These are phyloP conservation scores for Chiua virens DNA, from an alignment of 768 basidiomycete genomes.

Conservation along the genomic window DNA sequence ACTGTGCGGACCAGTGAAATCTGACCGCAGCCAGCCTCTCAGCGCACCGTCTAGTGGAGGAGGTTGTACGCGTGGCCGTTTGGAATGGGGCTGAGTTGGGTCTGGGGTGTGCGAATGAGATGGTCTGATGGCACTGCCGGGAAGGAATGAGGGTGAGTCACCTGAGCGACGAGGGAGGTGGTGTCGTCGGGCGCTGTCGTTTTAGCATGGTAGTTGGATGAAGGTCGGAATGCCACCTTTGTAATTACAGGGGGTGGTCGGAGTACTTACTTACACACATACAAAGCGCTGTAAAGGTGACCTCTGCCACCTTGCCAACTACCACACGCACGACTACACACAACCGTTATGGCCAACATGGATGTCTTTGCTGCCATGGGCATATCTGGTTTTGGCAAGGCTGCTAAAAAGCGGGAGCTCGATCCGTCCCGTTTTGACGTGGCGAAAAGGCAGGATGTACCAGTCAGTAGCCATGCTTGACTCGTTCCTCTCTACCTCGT, in stretches of 20 bases:
- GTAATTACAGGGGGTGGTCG: slow-evolving; percentile 19
- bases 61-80: slow-evolving; percentile 54
- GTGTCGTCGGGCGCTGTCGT: slow-evolving; percentile 48
- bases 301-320: slow-evolving; percentile 22
- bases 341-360: slow-evolving; percentile 49
- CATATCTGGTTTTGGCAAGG: slow-evolving; percentile 81
- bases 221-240: not conserved
- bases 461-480: slow-evolving; percentile 19
- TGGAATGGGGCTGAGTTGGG: slow-evolving; percentile 35
- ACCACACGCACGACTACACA: slow-evolving; percentile 1
- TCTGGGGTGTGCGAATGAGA: slow-evolving; percentile 4
- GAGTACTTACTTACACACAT: slow-evolving; percentile 12
- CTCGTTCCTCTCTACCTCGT: slow-evolving; percentile 17
- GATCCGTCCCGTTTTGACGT: slow-evolving; percentile 81
- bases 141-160: slow-evolving; percentile 22
- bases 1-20: slow-evolving; percentile 8
- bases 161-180: slow-evolving; percentile 37
- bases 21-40: slow-evolving; percentile 42
- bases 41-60: slow-evolving; percentile 53
- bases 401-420: slow-evolving; percentile 60
- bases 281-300: slow-evolving; percentile 7
- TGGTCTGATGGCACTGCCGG: slow-evolving; percentile 10
- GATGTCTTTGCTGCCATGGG: slow-evolving; percentile 84
- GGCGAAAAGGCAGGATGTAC: slow-evolving; percentile 55
- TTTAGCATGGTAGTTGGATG: slow-evolving; percentile 45